Conservation (phyloP, 352 stramenopile genomes). For the Globisporangium uncinulatum region DNA sequence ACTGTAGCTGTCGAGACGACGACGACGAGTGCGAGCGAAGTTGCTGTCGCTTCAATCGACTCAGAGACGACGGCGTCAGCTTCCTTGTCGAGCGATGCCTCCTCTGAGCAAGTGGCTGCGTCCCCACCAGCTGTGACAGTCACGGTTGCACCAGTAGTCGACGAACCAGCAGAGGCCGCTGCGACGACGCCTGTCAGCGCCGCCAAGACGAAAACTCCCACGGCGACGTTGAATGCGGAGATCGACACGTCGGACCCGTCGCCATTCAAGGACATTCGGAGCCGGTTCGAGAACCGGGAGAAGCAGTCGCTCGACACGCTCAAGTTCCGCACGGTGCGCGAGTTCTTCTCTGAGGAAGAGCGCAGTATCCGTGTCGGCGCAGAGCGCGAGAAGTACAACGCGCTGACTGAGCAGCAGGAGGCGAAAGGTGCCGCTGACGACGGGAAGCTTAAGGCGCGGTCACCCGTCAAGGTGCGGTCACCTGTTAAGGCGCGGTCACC, state of each 20-base stretch:
- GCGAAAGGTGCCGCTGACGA: conserved; percentile 17
- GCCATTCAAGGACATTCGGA: conserved; percentile 36
- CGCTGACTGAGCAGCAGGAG: conserved; percentile 35
- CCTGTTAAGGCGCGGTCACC: too few species aligned
- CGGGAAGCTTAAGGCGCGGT: conserved; percentile 4
- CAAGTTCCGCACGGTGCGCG: conserved; percentile 44
- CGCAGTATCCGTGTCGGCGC: conserved; percentile 39
- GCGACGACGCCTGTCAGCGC: conserved; percentile 4
- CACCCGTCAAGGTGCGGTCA: background rate
- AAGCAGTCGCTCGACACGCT: conserved; percentile 32
- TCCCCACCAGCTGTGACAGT: background rate
- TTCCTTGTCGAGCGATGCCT: background rate
- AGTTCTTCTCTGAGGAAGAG: conserved; percentile 40
- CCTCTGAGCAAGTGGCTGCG: background rate
- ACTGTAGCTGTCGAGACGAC: too few species aligned
- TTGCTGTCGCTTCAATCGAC: too few species aligned
- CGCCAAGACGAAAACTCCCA: conserved; percentile 1
- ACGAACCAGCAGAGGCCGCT: background rate
- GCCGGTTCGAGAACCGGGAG: conserved; percentile 55
- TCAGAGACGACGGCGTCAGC: too few species aligned
- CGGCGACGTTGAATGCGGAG: conserved; percentile 9
- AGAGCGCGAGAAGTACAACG: conserved; percentile 50
- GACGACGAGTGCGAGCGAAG: too few species aligned
- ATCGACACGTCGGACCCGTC: conserved; percentile 23
- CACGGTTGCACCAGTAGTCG: background rate